Evolutionary conservation across 192 early-diverging fungal genomes (phyloP), one percentile per base, ranked within the genome.

Genomic region (Funneliformis geosporum): DNA sequence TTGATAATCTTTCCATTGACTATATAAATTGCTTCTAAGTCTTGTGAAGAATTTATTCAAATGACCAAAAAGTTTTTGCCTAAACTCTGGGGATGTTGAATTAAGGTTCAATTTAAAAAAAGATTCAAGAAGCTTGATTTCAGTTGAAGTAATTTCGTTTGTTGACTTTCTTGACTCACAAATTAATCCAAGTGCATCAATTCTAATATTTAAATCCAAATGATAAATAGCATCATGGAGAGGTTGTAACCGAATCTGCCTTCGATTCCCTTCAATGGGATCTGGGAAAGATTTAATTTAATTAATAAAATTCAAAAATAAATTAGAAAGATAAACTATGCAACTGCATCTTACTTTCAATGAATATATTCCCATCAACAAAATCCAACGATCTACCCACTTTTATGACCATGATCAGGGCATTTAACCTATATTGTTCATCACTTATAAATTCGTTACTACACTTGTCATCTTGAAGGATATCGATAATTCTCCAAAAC

Each of bases 121-220:
- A 33, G 83, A 76, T 73, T 91, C 89, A 38, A 97, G 64, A 69
- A 94, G 82, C 0, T 85, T 80, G n/a, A 92, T 78, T 78, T 97
- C 95, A 14, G 86, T 83, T 9, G 73, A 74, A 27, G 87, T 89
- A 28, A 93, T 87, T 42, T 90, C 88, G 11, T 88, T 86, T 0
- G 92, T 88, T 21, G 89, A 85, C n/a, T 92, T 89, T 64, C 89
- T 84, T 4, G 93, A 89, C 74, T 96, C 96, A 79, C 95, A 95
- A 10, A 97, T 83, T 10, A 97, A 86, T 5, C 93, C 93, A 23
- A 95, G 80, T 5, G 92, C 91, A 68, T 97, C 95, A 11, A 90
- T 87, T 5, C 96, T 91, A 44, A 96, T 87, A 28, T 91, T 88
- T 61, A 81, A 78, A 73, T 95, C 94, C 1, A 87, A 87, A 80